phyloP scores from a whole-genome alignment of 2,329 filamentous ascomycete genomes.

The Sporothrix inflata region DNA sequence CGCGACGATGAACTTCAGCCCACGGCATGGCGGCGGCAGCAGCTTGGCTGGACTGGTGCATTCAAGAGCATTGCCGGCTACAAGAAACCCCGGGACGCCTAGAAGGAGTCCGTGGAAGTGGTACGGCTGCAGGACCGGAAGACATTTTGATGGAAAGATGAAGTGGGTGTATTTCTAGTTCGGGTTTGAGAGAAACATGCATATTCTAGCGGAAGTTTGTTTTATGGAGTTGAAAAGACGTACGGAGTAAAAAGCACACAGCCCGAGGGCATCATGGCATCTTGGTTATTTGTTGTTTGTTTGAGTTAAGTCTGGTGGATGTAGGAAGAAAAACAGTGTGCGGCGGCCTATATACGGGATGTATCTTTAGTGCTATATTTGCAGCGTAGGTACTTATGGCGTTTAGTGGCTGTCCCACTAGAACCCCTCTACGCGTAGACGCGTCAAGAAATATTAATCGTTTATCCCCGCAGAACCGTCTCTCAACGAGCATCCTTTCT shows the following conservation, averaged over 20 bases:
- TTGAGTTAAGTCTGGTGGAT: background rate
- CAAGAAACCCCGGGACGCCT: conserved; percentile 33
- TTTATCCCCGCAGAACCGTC: background rate
- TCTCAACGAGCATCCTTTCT: background rate
- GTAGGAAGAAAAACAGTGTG: background rate
- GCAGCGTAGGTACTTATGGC: background rate
- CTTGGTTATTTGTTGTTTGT: background rate
- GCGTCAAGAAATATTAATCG: conserved; percentile 9
- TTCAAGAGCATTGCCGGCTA: conserved; percentile 47
- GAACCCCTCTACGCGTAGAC: conserved; percentile 26
- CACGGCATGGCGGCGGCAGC: conserved; percentile 47
- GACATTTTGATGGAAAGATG: background rate
- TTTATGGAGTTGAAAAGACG: background rate
- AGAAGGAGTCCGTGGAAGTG: conserved; percentile 34
- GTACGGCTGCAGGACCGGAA: background rate
- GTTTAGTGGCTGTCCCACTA: background rate
- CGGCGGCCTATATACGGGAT: background rate
- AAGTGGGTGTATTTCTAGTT: background rate
- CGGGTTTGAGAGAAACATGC: background rate
- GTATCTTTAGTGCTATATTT: conserved; percentile 11
- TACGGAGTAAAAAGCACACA: background rate
- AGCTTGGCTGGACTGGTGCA: conserved; percentile 53
- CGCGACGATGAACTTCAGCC: conserved; percentile 38
- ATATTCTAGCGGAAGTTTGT: background rate
- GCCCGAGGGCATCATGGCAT: background rate